These are phyloP conservation scores for Rosa lucieae DNA, from an alignment of 306 rosid genomes.

Conservation along the genomic window DNA sequence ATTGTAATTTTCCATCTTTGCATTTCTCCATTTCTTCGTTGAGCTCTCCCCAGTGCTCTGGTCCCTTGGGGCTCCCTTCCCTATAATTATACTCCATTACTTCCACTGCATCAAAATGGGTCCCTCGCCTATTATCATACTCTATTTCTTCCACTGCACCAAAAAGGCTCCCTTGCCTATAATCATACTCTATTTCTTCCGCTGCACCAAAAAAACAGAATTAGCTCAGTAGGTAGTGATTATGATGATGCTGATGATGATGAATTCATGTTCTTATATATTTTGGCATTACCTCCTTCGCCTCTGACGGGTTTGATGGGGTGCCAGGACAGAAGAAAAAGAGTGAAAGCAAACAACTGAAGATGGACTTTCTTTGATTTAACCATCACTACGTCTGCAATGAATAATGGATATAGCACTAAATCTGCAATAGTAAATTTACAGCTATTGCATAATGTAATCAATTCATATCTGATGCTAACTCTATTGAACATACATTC, in stretches of 20 bases:
- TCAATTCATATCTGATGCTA: no score
- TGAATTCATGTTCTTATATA: not conserved
- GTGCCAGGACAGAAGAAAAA: no score
- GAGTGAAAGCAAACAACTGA: no score
- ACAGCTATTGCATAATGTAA: no score
- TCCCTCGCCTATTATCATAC: conserved; percentile 25
- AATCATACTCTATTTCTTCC: conserved; percentile 30
- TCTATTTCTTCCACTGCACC: conserved; percentile 30
- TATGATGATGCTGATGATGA: no score
- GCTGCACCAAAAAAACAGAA: conserved; percentile 11
- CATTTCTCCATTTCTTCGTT: conserved; percentile 35
- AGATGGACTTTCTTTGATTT: no score
- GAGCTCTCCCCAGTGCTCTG: conserved; percentile 41
- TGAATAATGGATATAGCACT: no score
- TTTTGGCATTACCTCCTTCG: not conserved
- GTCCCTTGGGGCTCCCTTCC: conserved; percentile 28
- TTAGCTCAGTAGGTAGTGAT: not conserved
- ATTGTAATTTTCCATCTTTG: conserved; percentile 30
- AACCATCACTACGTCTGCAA: no score
- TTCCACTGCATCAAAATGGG: conserved; percentile 21
- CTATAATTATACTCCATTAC: conserved; percentile 27
- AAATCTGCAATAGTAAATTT: no score
- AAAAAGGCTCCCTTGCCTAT: conserved; percentile 12
- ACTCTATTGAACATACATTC: no score
- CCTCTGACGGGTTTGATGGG: no score